A percentile compares a stretch with the other conserved stretches of the same genome.
Conservation (phyloP, 305 asterid genomes). For the Ruellia speciosa region DNA sequence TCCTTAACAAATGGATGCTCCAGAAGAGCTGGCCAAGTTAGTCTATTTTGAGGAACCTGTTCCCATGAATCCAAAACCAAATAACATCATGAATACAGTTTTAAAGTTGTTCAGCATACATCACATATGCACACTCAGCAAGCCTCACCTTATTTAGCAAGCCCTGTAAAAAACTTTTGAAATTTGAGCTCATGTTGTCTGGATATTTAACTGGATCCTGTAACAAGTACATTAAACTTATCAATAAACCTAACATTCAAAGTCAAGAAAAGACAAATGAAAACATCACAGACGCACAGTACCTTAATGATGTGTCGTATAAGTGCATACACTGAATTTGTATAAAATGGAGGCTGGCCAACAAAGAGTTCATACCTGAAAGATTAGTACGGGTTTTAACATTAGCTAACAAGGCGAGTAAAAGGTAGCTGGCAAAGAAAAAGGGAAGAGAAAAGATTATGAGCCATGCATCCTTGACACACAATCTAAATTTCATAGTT, state of each 20-base stretch:
- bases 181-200: slow-evolving; percentile 78
- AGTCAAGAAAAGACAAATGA: slow-evolving; percentile 16
- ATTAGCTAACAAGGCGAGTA: slow-evolving; percentile 17
- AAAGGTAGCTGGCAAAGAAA: slow-evolving; percentile 14
- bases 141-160: slow-evolving; percentile 79
- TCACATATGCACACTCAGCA: slow-evolving; percentile 19
- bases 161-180: slow-evolving; percentile 83
- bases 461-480: no score
- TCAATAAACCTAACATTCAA: slow-evolving; percentile 11
- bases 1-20: slow-evolving; percentile 94
- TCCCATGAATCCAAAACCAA: slow-evolving; percentile 23
- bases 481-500: no score
- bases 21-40: slow-evolving; percentile 96
- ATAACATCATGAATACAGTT: slow-evolving; percentile 21
- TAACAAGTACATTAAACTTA: slow-evolving; percentile 20
- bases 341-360: slow-evolving; percentile 98
- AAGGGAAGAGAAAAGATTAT: not conserved
- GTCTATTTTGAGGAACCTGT: slow-evolving; percentile 86
- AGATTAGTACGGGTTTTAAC: slow-evolving; percentile 13
- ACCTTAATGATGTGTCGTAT: slow-evolving; percentile 96
- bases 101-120: slow-evolving; percentile 11
- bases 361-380: slow-evolving; percentile 92
- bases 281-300: slow-evolving; percentile 13
- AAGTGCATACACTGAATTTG: slow-evolving; percentile 97
- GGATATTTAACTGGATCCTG: slow-evolving; percentile 99